Base-by-base conservation (phyloP, 192 early-diverging fungal genomes). In the Rhizophagus sp. region DNA sequence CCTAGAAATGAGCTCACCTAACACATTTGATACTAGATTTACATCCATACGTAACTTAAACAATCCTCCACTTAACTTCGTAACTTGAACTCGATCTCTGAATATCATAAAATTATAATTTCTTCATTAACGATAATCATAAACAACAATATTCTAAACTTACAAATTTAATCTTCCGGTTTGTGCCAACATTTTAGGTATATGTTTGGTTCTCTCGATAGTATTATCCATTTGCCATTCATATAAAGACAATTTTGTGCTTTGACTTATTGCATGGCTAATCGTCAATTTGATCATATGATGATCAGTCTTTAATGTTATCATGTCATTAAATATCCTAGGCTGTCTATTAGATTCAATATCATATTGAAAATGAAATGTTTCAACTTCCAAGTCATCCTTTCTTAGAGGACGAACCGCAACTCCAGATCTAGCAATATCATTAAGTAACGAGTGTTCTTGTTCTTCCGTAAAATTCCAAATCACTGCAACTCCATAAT, bases 271-370 rank as follows among this genome's bases (percentile, higher is more conserved):
- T 6, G 85, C 88, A 79, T 89, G 88, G n/a, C 85, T 85, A 57
- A 89, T 85, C 12, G 87, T 89, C 68, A 92, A 63, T 75, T 92
- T 90, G 75, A 87, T 88, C 88, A 90, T 90, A 82, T 90, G 87
- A 68, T 89, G 88, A 25, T 84, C 84, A 64, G 83, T 84, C 67
- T 92, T 92, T 66, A 95, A 75, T 19, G 94, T 95, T 57, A 95
- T 95, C 84, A 95, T 94, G 69, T 95, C 94, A 79, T 95, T 94
- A 85, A 92, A 95, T 41, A 95, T 94, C 13, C 94, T 81, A 11
- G 94, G 93, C 68, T 92, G 89, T 25, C 63, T 81, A 34, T 81
- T 81, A 7, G 83, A 92, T 47, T 82, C 87, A 67, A 84, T 73
- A 79, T 94, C 93, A 75, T 95, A 95, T 81, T 95, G 93, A 78